These are phyloP conservation scores for Didymella glomerata DNA, from an alignment of 2,329 filamentous ascomycete species.

Conservation along the genomic window DNA sequence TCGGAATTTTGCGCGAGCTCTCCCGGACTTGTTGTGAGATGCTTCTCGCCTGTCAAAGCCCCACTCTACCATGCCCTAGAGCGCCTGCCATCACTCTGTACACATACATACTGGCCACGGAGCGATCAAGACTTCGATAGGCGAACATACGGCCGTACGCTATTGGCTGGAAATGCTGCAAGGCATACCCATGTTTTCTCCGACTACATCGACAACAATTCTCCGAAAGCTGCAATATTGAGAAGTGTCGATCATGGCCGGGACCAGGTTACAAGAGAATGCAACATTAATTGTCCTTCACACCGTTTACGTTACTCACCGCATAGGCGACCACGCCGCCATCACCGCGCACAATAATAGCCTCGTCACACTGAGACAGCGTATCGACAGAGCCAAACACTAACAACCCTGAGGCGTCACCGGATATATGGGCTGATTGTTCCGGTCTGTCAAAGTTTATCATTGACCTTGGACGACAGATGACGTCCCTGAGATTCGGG, in stretches of 20 bases:
- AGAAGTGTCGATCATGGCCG: not conserved
- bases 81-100: not conserved
- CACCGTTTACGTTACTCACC: constrained; percentile 5
- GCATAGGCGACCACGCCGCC: not conserved
- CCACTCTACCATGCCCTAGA: not conserved
- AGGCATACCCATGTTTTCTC: not conserved
- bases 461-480: not conserved
- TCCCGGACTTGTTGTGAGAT: not conserved
- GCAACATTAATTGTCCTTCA: not conserved
- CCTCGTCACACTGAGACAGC: not conserved
- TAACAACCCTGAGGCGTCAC: not conserved
- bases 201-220: not conserved
- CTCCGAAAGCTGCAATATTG: not conserved
- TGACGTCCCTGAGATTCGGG: not conserved
- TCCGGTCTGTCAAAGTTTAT: not conserved
- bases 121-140: not conserved
- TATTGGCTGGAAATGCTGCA: not conserved
- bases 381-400: not conserved
- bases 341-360: not conserved
- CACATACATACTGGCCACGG: not conserved
- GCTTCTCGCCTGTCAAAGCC: not conserved
- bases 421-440: not conserved
- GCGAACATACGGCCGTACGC: not conserved
- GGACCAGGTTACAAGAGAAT: not conserved
- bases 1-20: not conserved